phyloP scores from a whole-genome alignment of 2,329 filamentous ascomycete genomes.

The Phialocephala sp. region DNA sequence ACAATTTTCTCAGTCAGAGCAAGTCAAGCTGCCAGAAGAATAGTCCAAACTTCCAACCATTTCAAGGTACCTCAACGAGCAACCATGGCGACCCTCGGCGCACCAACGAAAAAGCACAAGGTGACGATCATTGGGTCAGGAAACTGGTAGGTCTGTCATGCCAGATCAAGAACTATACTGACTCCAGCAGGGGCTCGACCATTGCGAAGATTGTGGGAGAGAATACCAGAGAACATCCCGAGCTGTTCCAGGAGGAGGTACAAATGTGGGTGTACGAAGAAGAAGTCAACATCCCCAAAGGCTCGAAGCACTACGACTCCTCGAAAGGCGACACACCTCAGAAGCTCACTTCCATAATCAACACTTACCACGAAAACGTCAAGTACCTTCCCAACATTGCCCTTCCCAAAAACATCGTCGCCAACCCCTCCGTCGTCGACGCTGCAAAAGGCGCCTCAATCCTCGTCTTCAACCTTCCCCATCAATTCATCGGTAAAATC shows the following conservation, averaged over 20 bases:
- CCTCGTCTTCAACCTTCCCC: constrained; percentile 93
- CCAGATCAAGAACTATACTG: constrained; percentile 22
- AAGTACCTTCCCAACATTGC: constrained; percentile 94
- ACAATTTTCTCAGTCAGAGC: constrained; percentile 27
- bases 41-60: constrained; percentile 32
- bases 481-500: constrained; percentile 91
- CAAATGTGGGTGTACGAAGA: constrained; percentile 99
- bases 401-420: constrained; percentile 82
- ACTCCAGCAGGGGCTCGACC: constrained; percentile 78
- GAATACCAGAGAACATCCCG: constrained; percentile 78
- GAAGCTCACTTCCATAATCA: constrained; percentile 92
- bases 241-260: constrained; percentile 85
- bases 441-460: constrained; percentile 85
- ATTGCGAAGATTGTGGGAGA: constrained; percentile 97
- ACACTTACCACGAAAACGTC: constrained; percentile 91
- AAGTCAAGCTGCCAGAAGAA: constrained; percentile 30
- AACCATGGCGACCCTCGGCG: constrained; percentile 47
- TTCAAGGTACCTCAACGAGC: constrained; percentile 28
- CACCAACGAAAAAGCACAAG: constrained; percentile 78
- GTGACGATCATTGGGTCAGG: constrained; percentile 94
- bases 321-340: constrained; percentile 67
- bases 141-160: constrained; percentile 72
- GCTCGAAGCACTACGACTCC: constrained; percentile 74
- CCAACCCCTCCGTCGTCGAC: constrained; percentile 80
- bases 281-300: constrained; percentile 74